Conservation (phyloP, 495 filamentous ascomycete species). For the Annulohypoxylon bovei region DNA sequence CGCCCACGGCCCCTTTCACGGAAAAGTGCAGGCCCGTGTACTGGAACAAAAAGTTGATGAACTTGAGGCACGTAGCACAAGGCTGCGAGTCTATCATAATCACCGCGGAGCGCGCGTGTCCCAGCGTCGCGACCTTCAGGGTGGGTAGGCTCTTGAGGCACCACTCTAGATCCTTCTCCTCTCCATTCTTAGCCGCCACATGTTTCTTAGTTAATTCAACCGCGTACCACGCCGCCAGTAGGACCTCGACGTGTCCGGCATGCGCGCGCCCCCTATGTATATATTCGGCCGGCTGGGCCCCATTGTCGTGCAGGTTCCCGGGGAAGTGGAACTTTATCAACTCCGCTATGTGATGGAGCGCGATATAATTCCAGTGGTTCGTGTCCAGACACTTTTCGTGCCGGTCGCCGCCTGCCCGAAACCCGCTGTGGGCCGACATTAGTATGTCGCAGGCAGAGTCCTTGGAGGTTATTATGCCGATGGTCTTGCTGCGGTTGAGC, state of each 20-base stretch:
- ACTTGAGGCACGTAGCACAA: slow-evolving; percentile 29
- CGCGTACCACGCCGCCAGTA: slow-evolving; percentile 38
- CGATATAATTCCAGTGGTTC: slow-evolving; percentile 31
- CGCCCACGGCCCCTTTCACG: slow-evolving; percentile 15
- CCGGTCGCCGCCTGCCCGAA: slow-evolving; percentile 5
- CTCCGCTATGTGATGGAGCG: slow-evolving; percentile 24
- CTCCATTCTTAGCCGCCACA: not conserved
- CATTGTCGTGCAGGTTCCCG: slow-evolving; percentile 29
- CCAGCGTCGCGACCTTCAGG: slow-evolving; percentile 14
- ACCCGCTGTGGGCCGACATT: slow-evolving; percentile 36
- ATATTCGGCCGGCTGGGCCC: not conserved
- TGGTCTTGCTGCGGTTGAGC: slow-evolving; percentile 38
- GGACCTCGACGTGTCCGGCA: slow-evolving; percentile 43
- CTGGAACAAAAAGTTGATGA: slow-evolving; percentile 30
- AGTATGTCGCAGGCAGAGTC: slow-evolving; percentile 20
- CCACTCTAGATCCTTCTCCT: not conserved
- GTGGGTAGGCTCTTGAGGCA: slow-evolving; percentile 16
- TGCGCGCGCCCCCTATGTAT: slow-evolving; percentile 38
- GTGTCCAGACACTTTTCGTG: slow-evolving; percentile 37
- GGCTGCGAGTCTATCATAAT: slow-evolving; percentile 42
- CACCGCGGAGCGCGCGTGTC: slow-evolving; percentile 2
- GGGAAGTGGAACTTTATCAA: slow-evolving; percentile 36
- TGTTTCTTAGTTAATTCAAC: slow-evolving; percentile 11
- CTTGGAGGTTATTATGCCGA: slow-evolving; percentile 35
- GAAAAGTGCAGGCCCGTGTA: slow-evolving; percentile 34